Evolutionary conservation across 495 filamentous ascomycete genomes (phyloP).

Genomic region (Trichoderma gamsii): DNA sequence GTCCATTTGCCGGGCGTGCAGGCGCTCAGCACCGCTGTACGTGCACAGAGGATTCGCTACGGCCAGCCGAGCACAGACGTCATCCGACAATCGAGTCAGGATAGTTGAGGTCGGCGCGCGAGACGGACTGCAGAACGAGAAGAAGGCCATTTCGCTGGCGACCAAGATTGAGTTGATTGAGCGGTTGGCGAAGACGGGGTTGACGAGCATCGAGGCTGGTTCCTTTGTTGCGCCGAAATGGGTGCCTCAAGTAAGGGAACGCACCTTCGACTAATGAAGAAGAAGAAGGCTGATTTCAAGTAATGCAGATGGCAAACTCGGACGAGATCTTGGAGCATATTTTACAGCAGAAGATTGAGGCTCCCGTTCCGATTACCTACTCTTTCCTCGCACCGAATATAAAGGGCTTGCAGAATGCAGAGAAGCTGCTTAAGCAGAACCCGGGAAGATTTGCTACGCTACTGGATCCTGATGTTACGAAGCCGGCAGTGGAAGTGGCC

Average conservation of each 20-base stretch:
- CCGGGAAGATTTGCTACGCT: constrained; percentile 35
- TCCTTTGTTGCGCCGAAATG: constrained; percentile 96
- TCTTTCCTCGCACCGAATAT: constrained; percentile 90
- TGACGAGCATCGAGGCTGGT: constrained; percentile 86
- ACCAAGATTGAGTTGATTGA: constrained; percentile 84
- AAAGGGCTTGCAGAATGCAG: constrained; percentile 61
- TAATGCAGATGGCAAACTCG: constrained; percentile 80
- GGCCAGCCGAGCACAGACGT: constrained; percentile 27
- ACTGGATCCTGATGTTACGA: constrained; percentile 28
- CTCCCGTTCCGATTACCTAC: constrained; percentile 67
- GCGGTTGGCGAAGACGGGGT: constrained; percentile 73
- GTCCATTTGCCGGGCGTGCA: constrained; percentile 13
- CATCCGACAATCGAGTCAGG: constrained; percentile 46
- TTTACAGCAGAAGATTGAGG: constrained; percentile 59
- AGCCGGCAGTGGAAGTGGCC: constrained; percentile 66
- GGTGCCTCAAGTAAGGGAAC: constrained; percentile 75
- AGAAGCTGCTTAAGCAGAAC: constrained; percentile 36
- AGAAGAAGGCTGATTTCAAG: background rate
- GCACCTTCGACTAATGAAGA: background rate
- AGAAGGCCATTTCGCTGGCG: constrained; percentile 66
- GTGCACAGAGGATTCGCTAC: constrained; percentile 33
- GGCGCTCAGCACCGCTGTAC: background rate
- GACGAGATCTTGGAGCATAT: constrained; percentile 72
- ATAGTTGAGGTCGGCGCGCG: constrained; percentile 92
- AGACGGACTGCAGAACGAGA: constrained; percentile 96